A percentile compares a stretch with the other conserved stretches of the same genome.
phyloP scores from a whole-genome alignment of 805 yeast species.

The Priceomyces melissophilus region DNA sequence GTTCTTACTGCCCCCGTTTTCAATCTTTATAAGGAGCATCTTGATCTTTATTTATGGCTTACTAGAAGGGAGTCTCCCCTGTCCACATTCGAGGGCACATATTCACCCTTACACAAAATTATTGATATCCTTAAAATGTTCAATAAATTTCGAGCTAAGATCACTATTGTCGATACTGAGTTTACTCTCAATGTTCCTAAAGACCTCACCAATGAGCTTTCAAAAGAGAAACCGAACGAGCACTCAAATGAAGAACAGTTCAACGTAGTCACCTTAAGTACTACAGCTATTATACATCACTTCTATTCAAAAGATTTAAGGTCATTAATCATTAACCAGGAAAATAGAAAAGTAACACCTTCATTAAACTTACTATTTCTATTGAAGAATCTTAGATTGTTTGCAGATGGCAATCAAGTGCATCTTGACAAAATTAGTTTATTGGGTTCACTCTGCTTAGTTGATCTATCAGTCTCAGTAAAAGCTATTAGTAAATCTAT shows the following conservation, averaged over 20 bases:
- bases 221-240: neutral
- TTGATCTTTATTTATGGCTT: slow-evolving; percentile 15
- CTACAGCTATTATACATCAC: slow-evolving; percentile 23
- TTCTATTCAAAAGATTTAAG: slow-evolving; percentile 24
- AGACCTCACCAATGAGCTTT: slow-evolving; percentile 8
- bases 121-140: slow-evolving; percentile 8
- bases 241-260: neutral
- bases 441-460: slow-evolving; percentile 23
- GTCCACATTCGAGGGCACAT: neutral
- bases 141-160: slow-evolving; percentile 17
- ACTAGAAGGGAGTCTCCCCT: slow-evolving; percentile 3
- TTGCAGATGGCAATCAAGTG: slow-evolving; percentile 30
- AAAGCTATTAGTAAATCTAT: slow-evolving; percentile 24
- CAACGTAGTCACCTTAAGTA: slow-evolving; percentile 17
- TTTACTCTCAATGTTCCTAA: slow-evolving; percentile 29
- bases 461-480: slow-evolving; percentile 17
- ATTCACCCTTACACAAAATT: neutral
- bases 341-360: slow-evolving; percentile 8
- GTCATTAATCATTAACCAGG: neutral
- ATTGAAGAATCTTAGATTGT: slow-evolving; percentile 26
- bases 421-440: slow-evolving; percentile 25
- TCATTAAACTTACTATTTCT: slow-evolving; percentile 24
- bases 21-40: slow-evolving; percentile 37
- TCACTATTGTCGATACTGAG: slow-evolving; percentile 29
- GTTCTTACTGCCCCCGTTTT: slow-evolving; percentile 33